Evolutionary conservation across 2,329 filamentous ascomycete genomes (phyloP).

Genomic region (Apiospora rasikravindrae): DNA sequence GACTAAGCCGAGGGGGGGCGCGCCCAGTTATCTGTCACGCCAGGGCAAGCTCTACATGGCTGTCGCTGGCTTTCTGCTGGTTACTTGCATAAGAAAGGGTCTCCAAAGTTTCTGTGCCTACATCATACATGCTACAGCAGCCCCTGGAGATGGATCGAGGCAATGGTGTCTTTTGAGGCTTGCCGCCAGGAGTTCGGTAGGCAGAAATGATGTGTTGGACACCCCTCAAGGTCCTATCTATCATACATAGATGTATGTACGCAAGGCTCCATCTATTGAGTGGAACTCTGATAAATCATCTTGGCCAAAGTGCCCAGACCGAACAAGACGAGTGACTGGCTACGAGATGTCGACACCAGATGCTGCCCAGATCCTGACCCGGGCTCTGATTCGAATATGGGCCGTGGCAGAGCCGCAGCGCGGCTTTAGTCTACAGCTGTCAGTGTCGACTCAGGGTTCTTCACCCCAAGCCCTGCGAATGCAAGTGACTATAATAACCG

Average conservation of each 20-base stretch:
- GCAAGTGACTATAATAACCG: not conserved
- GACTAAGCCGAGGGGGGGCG: conserved; percentile 4
- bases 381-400: not conserved
- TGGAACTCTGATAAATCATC: not conserved
- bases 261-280: not conserved
- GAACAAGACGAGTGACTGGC: not conserved
- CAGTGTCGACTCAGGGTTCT: not conserved
- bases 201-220: not conserved
- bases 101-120: not conserved
- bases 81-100: not conserved
- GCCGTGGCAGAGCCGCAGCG: not conserved
- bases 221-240: not conserved
- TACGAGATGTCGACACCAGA: not conserved
- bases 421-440: not conserved
- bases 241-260: not conserved
- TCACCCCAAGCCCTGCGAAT: not conserved
- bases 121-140: not conserved
- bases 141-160: not conserved
- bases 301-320: not conserved
- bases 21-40: not conserved
- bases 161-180: not conserved
- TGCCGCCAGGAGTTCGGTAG: not conserved
- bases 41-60: conserved; percentile 1
- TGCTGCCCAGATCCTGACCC: not conserved
- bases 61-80: not conserved